Conservation (phyloP, 192 early-diverging fungal genomes). For the Jimgerdemannia flammicorona region DNA sequence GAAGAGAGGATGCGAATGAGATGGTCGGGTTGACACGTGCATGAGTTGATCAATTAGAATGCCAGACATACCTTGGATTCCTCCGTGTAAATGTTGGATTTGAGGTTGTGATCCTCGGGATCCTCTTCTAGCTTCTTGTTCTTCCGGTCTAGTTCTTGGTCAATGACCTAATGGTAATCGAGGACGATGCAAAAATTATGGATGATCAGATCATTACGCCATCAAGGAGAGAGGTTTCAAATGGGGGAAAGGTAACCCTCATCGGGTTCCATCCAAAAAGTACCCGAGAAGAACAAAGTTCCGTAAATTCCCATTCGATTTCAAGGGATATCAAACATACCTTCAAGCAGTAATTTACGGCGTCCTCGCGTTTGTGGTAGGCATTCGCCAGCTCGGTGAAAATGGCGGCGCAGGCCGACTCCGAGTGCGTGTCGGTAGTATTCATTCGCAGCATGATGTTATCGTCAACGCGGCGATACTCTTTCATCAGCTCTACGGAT, state of each 20-base stretch:
- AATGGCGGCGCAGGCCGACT: constrained; percentile 54
- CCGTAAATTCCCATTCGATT: not conserved
- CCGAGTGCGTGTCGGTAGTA: constrained; percentile 63
- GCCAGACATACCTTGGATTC: constrained; percentile 48
- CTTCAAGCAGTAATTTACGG: constrained; percentile 62
- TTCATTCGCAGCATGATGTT: constrained; percentile 78
- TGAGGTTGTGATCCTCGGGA: constrained; percentile 48
- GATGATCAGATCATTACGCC: no score
- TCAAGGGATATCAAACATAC: constrained; percentile 23
- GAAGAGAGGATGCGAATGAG: not conserved
- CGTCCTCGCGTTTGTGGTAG: constrained; percentile 60
- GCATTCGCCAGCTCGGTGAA: constrained; percentile 63
- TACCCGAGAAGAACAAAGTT: not conserved
- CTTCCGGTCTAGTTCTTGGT: constrained; percentile 39
- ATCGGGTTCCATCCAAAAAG: not conserved
- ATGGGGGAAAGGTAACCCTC: not conserved
- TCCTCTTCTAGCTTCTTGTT: constrained; percentile 48
- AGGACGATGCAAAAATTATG: no score
- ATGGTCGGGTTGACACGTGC: no score
- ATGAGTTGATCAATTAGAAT: not conserved
- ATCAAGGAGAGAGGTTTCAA: not conserved
- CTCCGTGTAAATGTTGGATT: constrained; percentile 47
- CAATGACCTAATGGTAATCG: constrained; percentile 27
- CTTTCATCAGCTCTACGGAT: constrained; percentile 58
- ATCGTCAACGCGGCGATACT: constrained; percentile 73